These are phyloP conservation scores for Furcasterigmium sp. DNA, from an alignment of 2,329 filamentous ascomycete species.

Conservation along the genomic window DNA sequence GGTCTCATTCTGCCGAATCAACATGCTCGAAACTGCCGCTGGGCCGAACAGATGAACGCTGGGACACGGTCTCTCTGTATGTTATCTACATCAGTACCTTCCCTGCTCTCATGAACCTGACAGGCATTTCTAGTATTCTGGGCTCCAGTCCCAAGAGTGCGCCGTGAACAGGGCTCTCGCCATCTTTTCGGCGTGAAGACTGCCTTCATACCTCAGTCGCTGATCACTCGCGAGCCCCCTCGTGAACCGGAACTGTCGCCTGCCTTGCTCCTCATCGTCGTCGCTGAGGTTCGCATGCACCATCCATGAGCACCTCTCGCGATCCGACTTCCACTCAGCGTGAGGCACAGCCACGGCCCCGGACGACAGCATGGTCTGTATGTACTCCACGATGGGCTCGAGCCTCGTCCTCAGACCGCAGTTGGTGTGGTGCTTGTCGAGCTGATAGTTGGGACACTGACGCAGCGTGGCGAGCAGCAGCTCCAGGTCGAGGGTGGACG, in stretches of 20 bases:
- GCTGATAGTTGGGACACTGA: slow-evolving; percentile 67
- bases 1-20: no score
- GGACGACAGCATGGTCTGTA: slow-evolving; percentile 51
- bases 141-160: slow-evolving; percentile 55
- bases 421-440: slow-evolving; percentile 68
- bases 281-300: slow-evolving; percentile 12
- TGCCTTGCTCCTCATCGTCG: slow-evolving; percentile 4
- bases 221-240: slow-evolving; percentile 44
- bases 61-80: no score
- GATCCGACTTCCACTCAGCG: slow-evolving; percentile 40
- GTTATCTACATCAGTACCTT: no score
- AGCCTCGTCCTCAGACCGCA: slow-evolving; percentile 65
- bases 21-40: no score
- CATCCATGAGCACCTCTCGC: slow-evolving; percentile 35
- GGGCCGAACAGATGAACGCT: no score
- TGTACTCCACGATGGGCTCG: slow-evolving; percentile 59
- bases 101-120: no score
- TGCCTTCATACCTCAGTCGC: slow-evolving; percentile 41
- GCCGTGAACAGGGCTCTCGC: slow-evolving; percentile 51
- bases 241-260: slow-evolving; percentile 42
- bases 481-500: slow-evolving; percentile 56
- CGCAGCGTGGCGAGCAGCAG: slow-evolving; percentile 55
- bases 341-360: slow-evolving; percentile 36
- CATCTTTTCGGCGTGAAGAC: slow-evolving; percentile 44
- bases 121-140: slow-evolving; percentile 25